These are phyloP conservation scores for Alisma plantagoaquatica DNA, from an alignment of 106 monocot genomes.

Conservation along the genomic window DNA sequence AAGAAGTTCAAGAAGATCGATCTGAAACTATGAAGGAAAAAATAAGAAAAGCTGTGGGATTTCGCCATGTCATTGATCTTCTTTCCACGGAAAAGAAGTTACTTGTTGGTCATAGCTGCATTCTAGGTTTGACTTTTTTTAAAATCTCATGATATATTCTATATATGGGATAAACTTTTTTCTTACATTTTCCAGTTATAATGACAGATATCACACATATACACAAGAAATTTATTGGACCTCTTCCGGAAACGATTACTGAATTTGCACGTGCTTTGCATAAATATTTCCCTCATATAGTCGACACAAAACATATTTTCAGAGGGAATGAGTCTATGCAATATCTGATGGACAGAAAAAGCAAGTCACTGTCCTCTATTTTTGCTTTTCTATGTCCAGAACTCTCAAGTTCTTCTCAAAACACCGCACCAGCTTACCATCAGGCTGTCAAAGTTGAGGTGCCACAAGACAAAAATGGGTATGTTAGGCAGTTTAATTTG, in stretches of 20 bases:
- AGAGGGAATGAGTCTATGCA: conserved; percentile 37
- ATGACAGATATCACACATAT: conserved; percentile 70
- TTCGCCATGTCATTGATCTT: conserved; percentile 90
- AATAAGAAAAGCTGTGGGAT: conserved; percentile 62
- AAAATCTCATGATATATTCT: neutral
- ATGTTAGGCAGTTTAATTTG: too few relatives aligned
- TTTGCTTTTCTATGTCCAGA: conserved; percentile 72
- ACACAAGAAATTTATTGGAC: conserved; percentile 67
- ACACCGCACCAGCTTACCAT: conserved; percentile 8
- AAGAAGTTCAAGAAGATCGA: conserved; percentile 54
- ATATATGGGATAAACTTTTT: conserved; percentile 2
- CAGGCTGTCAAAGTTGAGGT: conserved; percentile 48
- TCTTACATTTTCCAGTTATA: neutral
- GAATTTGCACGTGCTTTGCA: conserved; percentile 61
- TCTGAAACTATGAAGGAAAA: conserved; percentile 25
- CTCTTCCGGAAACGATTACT: conserved; percentile 62
- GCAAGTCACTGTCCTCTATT: conserved; percentile 81
- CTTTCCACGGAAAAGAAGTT: conserved; percentile 69
- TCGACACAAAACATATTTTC: conserved; percentile 84
- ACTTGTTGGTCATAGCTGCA: conserved; percentile 91
- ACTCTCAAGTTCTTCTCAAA: conserved; percentile 17
- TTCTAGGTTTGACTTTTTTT: conserved; percentile 42
- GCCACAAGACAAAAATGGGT: conserved; percentile 47
- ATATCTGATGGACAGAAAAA: conserved; percentile 60
- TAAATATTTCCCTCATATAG: conserved; percentile 51